Base-by-base conservation (phyloP, 768 basidiomycete genomes). In the Agaricus blazei region DNA sequence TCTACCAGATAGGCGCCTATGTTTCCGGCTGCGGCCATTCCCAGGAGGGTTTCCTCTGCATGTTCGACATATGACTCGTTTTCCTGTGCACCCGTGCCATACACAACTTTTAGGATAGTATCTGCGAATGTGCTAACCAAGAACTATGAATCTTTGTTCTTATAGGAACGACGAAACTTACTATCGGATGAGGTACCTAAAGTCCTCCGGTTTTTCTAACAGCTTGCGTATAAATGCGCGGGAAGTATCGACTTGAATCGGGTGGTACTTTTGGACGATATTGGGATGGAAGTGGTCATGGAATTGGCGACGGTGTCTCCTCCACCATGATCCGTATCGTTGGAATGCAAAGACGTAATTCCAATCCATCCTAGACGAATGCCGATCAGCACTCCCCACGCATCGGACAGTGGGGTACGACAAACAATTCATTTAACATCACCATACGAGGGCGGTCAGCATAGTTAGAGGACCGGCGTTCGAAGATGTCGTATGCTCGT, bases 101-200 rank as follows among this genome's bases (percentile, higher is more conserved):
- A 75, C 2, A 64, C 64, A 28, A 70, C 59, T 34, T 60, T 59
- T 1, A 73, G 61, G n/a, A 69, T 68, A 0, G 66, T 64, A 19
- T 64, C 65, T 5, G 67, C 64, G 3, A 73, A 70, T 4, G 76
- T 68, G n/a, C 73, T 77, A 56, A 55, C 14, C 51, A 56, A 24
- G 11, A 23, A 23, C 6, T 23, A 31, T 47, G 46, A 47, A 27
- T 12, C 15, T 15, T 4, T 31, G 9, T 52, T 23, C 14, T 1
- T 2, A 14, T 11, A 8, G 24, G n/a, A 11, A 29, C 15, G 4
- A 29, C 9, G 15, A 3, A 12, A 51, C 71, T 66, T 63, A 77
- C 72, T 75, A 73, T 34, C 76, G 69, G 31, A 80, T 68, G 54
- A 80, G 76, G 44, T 73, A 68, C 43, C 23, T 48, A 28, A 57